phyloP scores from a whole-genome alignment of 371 early-diverging fungal species.

The Nematocida homosporus region DNA sequence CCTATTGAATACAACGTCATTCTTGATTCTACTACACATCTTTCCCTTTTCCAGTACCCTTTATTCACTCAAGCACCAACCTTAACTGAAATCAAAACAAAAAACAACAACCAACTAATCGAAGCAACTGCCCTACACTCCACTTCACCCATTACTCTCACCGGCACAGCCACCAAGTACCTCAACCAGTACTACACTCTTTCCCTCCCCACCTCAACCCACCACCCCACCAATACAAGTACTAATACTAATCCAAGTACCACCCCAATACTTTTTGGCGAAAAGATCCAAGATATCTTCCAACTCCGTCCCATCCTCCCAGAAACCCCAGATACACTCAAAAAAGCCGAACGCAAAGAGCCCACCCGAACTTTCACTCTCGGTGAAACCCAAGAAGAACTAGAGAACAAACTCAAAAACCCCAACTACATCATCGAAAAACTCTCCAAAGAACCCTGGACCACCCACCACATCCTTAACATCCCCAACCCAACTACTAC shows the following conservation, averaged over 20 bases:
- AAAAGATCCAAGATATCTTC: conserved; percentile 17
- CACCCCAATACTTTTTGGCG: not conserved
- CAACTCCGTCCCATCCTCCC: conserved; percentile 41
- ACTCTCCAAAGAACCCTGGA: conserved; percentile 31
- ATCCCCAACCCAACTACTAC: not conserved
- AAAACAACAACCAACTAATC: not conserved
- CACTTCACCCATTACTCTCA: conserved; percentile 2
- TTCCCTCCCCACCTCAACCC: too few relatives aligned
- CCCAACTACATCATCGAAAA: conserved; percentile 46
- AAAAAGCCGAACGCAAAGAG: conserved; percentile 42
- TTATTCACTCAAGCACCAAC: not conserved
- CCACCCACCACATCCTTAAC: not conserved
- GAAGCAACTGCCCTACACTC: conserved; percentile 1
- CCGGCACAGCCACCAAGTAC: not conserved
- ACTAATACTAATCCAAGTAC: too few relatives aligned
- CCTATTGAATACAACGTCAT: conserved; percentile 29
- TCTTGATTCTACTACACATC: conserved; percentile 8
- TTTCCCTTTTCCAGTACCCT: conserved; percentile 37
- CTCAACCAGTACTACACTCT: conserved; percentile 44
- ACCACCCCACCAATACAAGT: too few relatives aligned
- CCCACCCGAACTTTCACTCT: conserved; percentile 17
- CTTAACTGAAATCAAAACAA: conserved; percentile 8
- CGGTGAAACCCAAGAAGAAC: conserved; percentile 42
- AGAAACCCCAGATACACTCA: conserved; percentile 40
- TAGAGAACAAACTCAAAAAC: conserved; percentile 39